Percentiles rank a stretch among this genome's conserved stretches.
These are phyloP conservation scores for Kwoniella mangroviensis DNA, from an alignment of 768 basidiomycete genomes.

Conservation along the genomic window DNA sequence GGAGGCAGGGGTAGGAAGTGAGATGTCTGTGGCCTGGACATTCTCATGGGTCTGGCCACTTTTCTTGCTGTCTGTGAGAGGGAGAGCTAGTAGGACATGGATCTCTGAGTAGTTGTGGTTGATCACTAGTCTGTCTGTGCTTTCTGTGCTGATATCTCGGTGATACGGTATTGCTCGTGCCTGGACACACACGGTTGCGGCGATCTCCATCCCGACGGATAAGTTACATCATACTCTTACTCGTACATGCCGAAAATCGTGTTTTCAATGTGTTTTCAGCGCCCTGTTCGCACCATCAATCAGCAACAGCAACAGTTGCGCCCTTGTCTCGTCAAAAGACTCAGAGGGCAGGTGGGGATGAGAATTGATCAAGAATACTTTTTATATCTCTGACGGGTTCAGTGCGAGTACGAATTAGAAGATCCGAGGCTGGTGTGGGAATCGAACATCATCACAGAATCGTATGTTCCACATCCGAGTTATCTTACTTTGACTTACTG, in stretches of 20 bases:
- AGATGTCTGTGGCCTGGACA: not conserved
- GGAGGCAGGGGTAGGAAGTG: conserved; percentile 48
- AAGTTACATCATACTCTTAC: no score
- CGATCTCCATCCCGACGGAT: not conserved
- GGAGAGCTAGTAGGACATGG: no score
- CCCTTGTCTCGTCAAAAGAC: not conserved
- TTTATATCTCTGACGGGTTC: no score
- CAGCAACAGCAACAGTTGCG: not conserved
- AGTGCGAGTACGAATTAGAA: no score
- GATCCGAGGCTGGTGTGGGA: no score
- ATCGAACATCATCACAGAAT: no score
- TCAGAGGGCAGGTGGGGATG: no score
- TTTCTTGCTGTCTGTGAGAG: not conserved
- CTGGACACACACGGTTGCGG: not conserved
- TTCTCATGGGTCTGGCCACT: not conserved
- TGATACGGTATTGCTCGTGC: not conserved
- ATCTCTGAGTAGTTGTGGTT: not conserved
- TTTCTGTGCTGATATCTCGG: not conserved
- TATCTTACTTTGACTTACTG: not conserved
- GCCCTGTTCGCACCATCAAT: not conserved
- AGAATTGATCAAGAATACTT: no score
- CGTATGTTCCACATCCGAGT: no score
- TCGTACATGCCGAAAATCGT: not conserved
- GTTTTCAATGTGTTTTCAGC: not conserved
- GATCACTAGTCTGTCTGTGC: not conserved